Conservation (phyloP, 106 monocot genomes). For the Platanthera zijinensis region DNA sequence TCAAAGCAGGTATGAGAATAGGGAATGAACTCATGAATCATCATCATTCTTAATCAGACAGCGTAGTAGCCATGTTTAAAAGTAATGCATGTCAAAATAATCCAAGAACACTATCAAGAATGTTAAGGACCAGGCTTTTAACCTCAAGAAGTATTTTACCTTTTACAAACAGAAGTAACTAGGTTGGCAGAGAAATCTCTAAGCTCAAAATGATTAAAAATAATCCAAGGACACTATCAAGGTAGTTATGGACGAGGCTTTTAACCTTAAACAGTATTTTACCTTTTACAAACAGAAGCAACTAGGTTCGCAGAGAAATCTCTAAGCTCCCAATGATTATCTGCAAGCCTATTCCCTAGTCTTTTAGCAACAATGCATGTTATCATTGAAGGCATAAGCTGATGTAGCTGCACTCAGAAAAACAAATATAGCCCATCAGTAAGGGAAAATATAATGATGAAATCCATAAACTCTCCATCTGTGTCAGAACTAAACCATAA, state of each 20-base stretch:
- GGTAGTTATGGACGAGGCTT: no score
- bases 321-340: slow-evolving; percentile 97
- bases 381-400: slow-evolving; percentile 96
- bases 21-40: not conserved
- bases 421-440: not conserved
- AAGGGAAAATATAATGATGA: not conserved
- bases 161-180: slow-evolving; percentile 81
- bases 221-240: no score
- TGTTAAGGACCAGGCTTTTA: not conserved
- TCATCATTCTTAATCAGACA: not conserved
- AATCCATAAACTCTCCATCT: not conserved
- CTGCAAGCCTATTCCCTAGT: slow-evolving; percentile 68
- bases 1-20: not conserved
- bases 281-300: slow-evolving; percentile 93
- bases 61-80: not conserved
- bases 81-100: slow-evolving; percentile 1
- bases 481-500: slow-evolving; percentile 1
- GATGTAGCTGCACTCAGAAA: slow-evolving; percentile 70
- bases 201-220: slow-evolving; percentile 79
- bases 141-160: slow-evolving; percentile 30
- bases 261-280: slow-evolving; percentile 2
- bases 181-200: slow-evolving; percentile 85
- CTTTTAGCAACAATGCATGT: slow-evolving; percentile 96
- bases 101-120: not conserved
- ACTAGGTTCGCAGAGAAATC: slow-evolving; percentile 83